Percentiles rank a stretch among this genome's conserved stretches.
These are phyloP conservation scores for Sugiyamaella paludigena DNA, from an alignment of 1,139 yeast genomes.

Conservation along the genomic window DNA sequence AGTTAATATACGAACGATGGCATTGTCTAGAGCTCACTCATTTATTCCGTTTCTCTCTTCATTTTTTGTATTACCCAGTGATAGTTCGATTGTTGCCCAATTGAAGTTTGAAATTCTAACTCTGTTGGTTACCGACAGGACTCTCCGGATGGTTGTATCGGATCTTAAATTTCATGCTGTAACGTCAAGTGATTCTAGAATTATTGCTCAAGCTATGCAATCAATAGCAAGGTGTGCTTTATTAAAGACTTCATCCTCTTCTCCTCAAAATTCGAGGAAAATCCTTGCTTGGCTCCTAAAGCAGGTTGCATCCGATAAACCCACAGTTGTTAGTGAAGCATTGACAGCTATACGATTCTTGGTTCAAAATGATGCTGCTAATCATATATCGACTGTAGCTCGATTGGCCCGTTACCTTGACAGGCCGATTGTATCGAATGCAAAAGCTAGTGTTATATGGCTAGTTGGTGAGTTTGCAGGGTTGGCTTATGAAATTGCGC, in stretches of 20 bases:
- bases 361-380: conserved; percentile 59
- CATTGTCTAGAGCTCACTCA: conserved; percentile 43
- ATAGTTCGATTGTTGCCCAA: conserved; percentile 46
- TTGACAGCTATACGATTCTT: conserved; percentile 68
- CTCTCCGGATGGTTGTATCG: conserved; percentile 51
- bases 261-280: conserved; percentile 15
- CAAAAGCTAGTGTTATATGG: conserved; percentile 88
- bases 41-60: conserved; percentile 50
- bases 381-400: conserved; percentile 44
- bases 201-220: conserved; percentile 57
- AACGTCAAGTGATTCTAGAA: conserved; percentile 38
- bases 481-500: conserved; percentile 56
- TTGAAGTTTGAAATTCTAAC: conserved; percentile 67
- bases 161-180: conserved; percentile 68
- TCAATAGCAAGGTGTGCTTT: conserved; percentile 55
- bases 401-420: conserved; percentile 39
- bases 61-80: conserved; percentile 63
- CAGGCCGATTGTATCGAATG: conserved; percentile 37
- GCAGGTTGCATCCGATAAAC: conserved; percentile 38
- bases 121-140: conserved; percentile 46
- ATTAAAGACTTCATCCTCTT: conserved; percentile 35
- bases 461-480: conserved; percentile 75
- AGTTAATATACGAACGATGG: conserved; percentile 36
- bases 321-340: conserved; percentile 52
- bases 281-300: conserved; percentile 47